These are phyloP conservation scores for Magnolia sinica DNA, from an alignment of 164 flowering plant genomes.

Conservation along the genomic window DNA sequence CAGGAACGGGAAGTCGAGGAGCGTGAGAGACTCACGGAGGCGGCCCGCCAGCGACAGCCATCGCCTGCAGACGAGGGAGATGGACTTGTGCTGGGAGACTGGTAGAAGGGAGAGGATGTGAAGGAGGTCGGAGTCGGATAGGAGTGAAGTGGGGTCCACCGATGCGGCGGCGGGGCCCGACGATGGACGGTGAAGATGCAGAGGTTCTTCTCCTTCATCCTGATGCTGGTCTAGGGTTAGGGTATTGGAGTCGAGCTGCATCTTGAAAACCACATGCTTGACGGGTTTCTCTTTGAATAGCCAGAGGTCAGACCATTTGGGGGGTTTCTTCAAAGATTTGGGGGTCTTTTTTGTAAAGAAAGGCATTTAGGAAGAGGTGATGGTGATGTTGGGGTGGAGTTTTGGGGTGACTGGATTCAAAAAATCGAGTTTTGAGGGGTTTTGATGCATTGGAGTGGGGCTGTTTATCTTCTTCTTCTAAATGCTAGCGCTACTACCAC, in stretches of 20 bases:
- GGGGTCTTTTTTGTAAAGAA: not conserved
- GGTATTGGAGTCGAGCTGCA: constrained; percentile 26
- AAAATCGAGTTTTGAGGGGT: not conserved
- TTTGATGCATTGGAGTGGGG: not conserved
- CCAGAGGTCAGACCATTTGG: constrained; percentile 22
- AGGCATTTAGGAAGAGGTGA: not conserved
- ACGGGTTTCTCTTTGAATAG: constrained; percentile 24
- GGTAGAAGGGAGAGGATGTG: constrained; percentile 54
- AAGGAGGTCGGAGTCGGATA: constrained; percentile 56
- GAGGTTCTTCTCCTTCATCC: not conserved
- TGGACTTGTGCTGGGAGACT: constrained; percentile 29
- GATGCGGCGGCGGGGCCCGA: not conserved
- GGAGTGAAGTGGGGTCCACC: constrained; percentile 48
- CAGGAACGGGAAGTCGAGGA: constrained; percentile 69
- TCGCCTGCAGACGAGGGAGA: constrained; percentile 68
- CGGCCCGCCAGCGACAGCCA: constrained; percentile 71
- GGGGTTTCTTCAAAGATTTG: constrained; percentile 7
- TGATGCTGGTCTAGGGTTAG: not conserved
- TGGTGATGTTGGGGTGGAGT: not conserved
- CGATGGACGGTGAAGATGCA: not conserved
- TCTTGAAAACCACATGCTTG: constrained; percentile 38
- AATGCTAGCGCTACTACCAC: not conserved
- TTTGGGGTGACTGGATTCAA: not conserved
- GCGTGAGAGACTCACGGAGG: constrained; percentile 50
- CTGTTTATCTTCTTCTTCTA: not conserved